Conservation (phyloP, 148 eudicot genomes). For the Spergularia bocconei region DNA sequence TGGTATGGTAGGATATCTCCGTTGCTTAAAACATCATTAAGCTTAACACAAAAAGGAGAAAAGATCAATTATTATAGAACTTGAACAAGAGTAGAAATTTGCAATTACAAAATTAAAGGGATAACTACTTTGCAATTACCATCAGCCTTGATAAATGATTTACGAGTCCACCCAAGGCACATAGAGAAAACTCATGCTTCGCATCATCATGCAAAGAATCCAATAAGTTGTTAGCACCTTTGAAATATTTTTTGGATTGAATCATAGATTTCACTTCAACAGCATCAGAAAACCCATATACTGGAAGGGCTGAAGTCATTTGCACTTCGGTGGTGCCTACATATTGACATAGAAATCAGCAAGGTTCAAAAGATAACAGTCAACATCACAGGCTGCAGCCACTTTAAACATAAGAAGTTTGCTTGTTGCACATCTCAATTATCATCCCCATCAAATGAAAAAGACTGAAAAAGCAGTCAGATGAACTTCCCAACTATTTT, state of each 20-base stretch:
- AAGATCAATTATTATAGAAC: background rate
- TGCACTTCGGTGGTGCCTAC: conserved; percentile 57
- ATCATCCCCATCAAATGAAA: background rate
- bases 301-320: conserved; percentile 52
- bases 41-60: conserved; percentile 38
- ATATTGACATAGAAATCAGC: conserved; percentile 16
- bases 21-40: conserved; percentile 71
- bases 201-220: conserved; percentile 53
- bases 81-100: background rate
- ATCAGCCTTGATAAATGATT: conserved; percentile 71
- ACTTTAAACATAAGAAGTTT: background rate
- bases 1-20: conserved; percentile 82
- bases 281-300: conserved; percentile 47
- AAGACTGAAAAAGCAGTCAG: background rate
- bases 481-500: background rate
- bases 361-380: background rate
- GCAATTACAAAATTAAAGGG: conserved; percentile 10
- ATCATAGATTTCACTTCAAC: conserved; percentile 59
- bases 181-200: conserved; percentile 55
- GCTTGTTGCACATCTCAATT: background rate
- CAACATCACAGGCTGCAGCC: background rate
- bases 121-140: conserved; percentile 31
- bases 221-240: conserved; percentile 49
- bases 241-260: conserved; percentile 68
- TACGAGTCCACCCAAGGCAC: conserved; percentile 85